Percentiles rank a stretch among this genome's conserved stretches.
phyloP scores from a whole-genome alignment of 2,329 filamentous ascomycete species.

The Verticillium isaacii region DNA sequence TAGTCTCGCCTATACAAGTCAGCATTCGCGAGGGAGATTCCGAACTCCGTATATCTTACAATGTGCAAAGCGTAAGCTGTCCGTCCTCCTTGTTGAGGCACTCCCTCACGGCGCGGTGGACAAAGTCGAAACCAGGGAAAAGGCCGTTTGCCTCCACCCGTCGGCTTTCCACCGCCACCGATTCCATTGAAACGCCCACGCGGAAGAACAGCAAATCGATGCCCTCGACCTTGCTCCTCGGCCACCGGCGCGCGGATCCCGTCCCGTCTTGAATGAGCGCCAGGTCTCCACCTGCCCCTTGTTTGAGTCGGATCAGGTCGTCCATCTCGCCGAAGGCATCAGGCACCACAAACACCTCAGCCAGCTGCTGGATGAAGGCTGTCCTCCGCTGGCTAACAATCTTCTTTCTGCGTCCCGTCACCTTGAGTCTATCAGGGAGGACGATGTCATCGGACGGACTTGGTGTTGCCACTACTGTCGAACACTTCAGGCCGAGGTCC shows the following conservation, averaged over 20 bases:
- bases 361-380: slow-evolving; percentile 8
- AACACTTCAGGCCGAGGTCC: slow-evolving; percentile 7
- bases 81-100: slow-evolving; percentile 7
- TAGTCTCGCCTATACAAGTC: slow-evolving; percentile 10
- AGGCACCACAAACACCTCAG: slow-evolving; percentile 11
- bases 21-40: neutral
- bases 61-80: slow-evolving; percentile 7
- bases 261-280: neutral
- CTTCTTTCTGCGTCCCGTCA: neutral
- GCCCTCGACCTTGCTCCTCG: slow-evolving; percentile 5
- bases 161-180: slow-evolving; percentile 9
- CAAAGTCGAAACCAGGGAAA: slow-evolving; percentile 6
- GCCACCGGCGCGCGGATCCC: slow-evolving; percentile 9
- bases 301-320: slow-evolving; percentile 7
- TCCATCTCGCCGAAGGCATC: slow-evolving; percentile 12
- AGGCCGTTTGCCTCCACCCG: slow-evolving; percentile 1
- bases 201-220: slow-evolving; percentile 9
- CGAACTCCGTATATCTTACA: slow-evolving; percentile 1
- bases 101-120: slow-evolving; percentile 5
- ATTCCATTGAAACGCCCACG: slow-evolving; percentile 10
- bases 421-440: slow-evolving; percentile 5
- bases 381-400: slow-evolving; percentile 6
- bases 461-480: slow-evolving; percentile 6
- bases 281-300: neutral
- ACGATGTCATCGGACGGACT: slow-evolving; percentile 1